Conservation (phyloP, 257 asterid species). For the Lithospermum erythrorhizon region DNA sequence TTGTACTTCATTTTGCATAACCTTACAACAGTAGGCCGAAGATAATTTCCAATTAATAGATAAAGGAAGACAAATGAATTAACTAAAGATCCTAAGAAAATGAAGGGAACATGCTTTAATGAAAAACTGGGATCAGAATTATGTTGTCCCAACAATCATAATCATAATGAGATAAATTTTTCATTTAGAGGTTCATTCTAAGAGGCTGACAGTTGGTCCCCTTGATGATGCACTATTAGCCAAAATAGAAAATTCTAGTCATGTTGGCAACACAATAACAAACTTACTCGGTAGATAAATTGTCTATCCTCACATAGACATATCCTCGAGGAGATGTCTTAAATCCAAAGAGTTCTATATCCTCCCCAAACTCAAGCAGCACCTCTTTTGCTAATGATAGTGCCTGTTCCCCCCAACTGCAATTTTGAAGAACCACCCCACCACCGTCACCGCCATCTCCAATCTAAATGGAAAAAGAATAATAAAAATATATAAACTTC, state of each 20-base stretch:
- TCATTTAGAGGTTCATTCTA: neutral
- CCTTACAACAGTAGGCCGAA: too few relatives aligned
- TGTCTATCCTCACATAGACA: slow-evolving; percentile 78
- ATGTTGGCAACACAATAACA: neutral
- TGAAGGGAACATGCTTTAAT: neutral
- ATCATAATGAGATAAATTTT: neutral
- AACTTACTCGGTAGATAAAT: slow-evolving; percentile 60
- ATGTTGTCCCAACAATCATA: neutral
- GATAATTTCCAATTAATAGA: too few relatives aligned
- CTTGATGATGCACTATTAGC: neutral
- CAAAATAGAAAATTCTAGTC: slow-evolving; percentile 1
- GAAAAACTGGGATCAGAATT: neutral
- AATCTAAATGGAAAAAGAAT: slow-evolving; percentile 25
- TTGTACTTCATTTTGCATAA: neutral
- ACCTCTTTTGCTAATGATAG: slow-evolving; percentile 47
- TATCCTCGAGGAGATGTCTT: slow-evolving; percentile 78
- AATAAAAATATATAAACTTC: neutral
- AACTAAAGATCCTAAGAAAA: neutral
- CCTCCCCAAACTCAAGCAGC: slow-evolving; percentile 49
- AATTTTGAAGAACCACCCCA: slow-evolving; percentile 57
- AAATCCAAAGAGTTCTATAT: slow-evolving; percentile 59
- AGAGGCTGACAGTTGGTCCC: neutral
- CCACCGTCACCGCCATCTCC: slow-evolving; percentile 98
- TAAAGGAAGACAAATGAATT: too few relatives aligned
- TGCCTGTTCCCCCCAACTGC: slow-evolving; percentile 77